Evolutionary conservation across 352 stramenopile genomes (phyloP), one percentile per base, ranked within the genome.

Genomic region (Phytophthora meadii): DNA sequence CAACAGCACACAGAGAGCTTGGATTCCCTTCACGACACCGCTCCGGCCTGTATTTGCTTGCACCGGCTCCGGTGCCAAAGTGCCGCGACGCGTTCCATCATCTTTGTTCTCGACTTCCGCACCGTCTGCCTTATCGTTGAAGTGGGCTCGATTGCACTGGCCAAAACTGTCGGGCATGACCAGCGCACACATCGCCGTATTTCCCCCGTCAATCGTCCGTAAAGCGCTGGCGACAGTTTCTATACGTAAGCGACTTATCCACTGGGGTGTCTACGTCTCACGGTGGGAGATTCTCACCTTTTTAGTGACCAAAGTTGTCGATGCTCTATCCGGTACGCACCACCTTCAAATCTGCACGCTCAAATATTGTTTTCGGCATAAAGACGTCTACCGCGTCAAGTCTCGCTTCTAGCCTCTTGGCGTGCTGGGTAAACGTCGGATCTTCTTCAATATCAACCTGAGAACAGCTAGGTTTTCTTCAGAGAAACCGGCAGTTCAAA

Each of bases 401-500:
- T 10, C 25, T 49, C 34, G 42, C 42, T 42, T 28, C 30, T 28
- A 41, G 17, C 9, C 11, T 9, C n/a, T 47, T 36, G 30, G 3
- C n/a, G 41, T 24, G n/a, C 47, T 47, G 39, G 36, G 8, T 11
- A 28, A 22, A 46, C 36, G 47, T 57, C 36, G 42, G 42, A 66
- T 59, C 39, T 54, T 62, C 36, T 42, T 4, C 36, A 42, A 17
- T 19, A 42, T 15, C 36, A 42, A 42, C 12, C 36, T 42, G 15
- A 5, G 4, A 17, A 19, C 4, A 2, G 37, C 15, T 22, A 42
- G 37, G 10, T 42, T 42, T 42, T 22, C 27, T 52, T 56, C 50
- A 27, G 14, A 36, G 25, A 64, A 58, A 67, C 41, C 56, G 57
- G 56, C 50, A 52, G 50, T 55, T 66, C 55, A 67, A 70, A 51